Evolutionary conservation across 1,139 yeast species (phyloP), one percentile per base, ranked within the genome.

Genomic region (Geotrichum cucujoidarum): DNA sequence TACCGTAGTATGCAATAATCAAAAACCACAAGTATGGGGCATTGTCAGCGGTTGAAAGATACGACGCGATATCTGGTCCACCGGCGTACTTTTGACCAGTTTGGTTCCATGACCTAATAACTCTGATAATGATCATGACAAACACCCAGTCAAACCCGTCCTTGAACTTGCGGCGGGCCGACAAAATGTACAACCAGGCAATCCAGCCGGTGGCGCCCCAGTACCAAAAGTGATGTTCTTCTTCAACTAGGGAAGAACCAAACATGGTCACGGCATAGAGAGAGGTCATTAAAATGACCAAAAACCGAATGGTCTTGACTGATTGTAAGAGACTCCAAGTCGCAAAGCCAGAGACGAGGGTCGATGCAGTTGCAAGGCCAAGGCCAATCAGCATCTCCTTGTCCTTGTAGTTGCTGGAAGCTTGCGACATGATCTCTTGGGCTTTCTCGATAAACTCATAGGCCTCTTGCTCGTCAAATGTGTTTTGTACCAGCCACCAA

Each of bases 211-310:
- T 67, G 0, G 78, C 68, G 16, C 81, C 71, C 75, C 92, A 83
- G 86, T 95, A 92, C 99, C 99, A 92, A 14, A 89, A 67, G 62
- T 89, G 97, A 61, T 92, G 95, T 60, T 92, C 99, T 63, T 92
- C 99, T 60, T 92, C 99, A n/a, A 92, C 85, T 54, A 89, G 72
- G 22, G 96, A 87, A 33, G 96, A 86, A 0, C 95, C 97, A 70
- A 88, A 87, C 63, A 84, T 82, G 41, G 83, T 78, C 1, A 73
- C 54, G 0, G 83, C 73, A 59, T 80, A 81, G 0, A 72, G 37
- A 1, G 72, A 53, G 8, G 79, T 70, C 20, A 78, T 58, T 43
- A 64, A 45, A 1, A 72, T 38, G 16, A 64, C 39, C 1, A 70
- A 62, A 18, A 63, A 50, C 45, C 24, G 55, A 25, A 48, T 46